Evolutionary conservation across 768 basidiomycete species (phyloP).

Genomic region (Phanerochaete sordida): DNA sequence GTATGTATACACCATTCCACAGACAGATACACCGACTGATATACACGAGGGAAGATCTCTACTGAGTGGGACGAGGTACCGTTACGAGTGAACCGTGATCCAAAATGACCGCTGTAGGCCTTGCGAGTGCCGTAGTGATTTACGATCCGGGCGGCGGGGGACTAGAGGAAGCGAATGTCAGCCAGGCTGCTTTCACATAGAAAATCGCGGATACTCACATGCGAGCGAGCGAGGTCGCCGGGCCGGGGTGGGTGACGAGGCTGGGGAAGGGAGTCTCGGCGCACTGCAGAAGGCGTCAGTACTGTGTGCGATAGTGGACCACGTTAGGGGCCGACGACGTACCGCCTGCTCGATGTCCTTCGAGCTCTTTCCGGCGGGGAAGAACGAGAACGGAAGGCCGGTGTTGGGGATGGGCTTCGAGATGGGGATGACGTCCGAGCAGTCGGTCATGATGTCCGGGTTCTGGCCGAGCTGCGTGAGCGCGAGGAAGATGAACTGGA

Average conservation of each 20-base stretch:
- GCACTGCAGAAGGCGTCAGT: conserved; percentile 5
- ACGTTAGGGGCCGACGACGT: not conserved
- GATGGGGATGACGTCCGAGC: conserved; percentile 13
- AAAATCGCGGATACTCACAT: conserved; percentile 2
- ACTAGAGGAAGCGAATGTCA: not conserved
- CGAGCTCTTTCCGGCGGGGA: conserved; percentile 22
- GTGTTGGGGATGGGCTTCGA: conserved; percentile 2
- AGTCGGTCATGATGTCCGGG: conserved; percentile 11
- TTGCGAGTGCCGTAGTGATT: not conserved
- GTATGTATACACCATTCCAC: no score
- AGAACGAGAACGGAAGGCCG: conserved; percentile 8
- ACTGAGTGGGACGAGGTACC: no score
- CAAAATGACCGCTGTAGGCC: not conserved
- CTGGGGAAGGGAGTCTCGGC: conserved; percentile 21
- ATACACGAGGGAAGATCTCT: no score
- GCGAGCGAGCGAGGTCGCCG: conserved; percentile 9
- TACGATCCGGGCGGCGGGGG: not conserved
- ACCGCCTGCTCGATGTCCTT: conserved; percentile 21
- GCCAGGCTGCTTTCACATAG: no score
- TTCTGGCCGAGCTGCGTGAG: conserved; percentile 19
- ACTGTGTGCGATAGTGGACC: no score
- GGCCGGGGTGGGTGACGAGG: conserved; percentile 23
- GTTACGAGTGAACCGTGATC: not conserved
- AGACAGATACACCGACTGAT: no score
- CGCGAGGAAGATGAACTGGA: conserved; percentile 11